Percentiles rank a stretch among this genome's conserved stretches.
These are phyloP conservation scores for Parachlorella kessleri DNA, from an alignment of 139 green algal genomes.

Conservation along the genomic window DNA sequence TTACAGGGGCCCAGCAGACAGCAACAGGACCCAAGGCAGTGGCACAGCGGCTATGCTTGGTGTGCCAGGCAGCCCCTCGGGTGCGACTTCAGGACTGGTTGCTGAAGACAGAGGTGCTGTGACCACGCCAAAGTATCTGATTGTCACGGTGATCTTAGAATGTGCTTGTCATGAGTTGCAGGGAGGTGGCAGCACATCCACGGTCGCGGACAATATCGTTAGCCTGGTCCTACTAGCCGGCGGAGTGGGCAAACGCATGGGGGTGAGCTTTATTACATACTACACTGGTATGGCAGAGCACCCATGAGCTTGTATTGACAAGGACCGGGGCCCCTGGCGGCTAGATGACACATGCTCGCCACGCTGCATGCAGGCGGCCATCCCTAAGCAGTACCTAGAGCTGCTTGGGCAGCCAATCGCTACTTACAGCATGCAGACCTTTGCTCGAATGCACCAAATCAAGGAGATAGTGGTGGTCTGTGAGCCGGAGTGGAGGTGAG, in stretches of 20 bases:
- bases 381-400: constrained; percentile 98
- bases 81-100: too few relatives aligned
- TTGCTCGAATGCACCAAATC: constrained; percentile 74
- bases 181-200: not conserved
- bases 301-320: too few relatives aligned
- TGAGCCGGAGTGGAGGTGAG: constrained; percentile 77
- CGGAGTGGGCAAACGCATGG: constrained; percentile 96
- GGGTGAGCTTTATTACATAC: constrained; percentile 55
- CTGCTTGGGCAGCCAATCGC: constrained; percentile 85
- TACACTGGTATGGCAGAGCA: too few relatives aligned
- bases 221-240: constrained; percentile 91
- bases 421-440: constrained; percentile 84
- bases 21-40: too few relatives aligned
- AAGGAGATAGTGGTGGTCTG: constrained; percentile 95
- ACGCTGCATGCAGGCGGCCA: constrained; percentile 72
- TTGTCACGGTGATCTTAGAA: too few relatives aligned
- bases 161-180: not conserved
- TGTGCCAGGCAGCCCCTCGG: too few relatives aligned
- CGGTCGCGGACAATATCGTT: constrained; percentile 49
- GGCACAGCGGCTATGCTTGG: too few relatives aligned
- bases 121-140: too few relatives aligned
- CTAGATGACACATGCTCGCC: too few relatives aligned
- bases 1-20: too few relatives aligned
- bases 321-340: too few relatives aligned
- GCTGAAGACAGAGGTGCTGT: too few relatives aligned